A percentile compares a stretch with the other conserved stretches of the same genome.
These are phyloP conservation scores for Lichtheimia hyalospora DNA, from an alignment of 371 early-diverging fungal genomes.

Conservation along the genomic window DNA sequence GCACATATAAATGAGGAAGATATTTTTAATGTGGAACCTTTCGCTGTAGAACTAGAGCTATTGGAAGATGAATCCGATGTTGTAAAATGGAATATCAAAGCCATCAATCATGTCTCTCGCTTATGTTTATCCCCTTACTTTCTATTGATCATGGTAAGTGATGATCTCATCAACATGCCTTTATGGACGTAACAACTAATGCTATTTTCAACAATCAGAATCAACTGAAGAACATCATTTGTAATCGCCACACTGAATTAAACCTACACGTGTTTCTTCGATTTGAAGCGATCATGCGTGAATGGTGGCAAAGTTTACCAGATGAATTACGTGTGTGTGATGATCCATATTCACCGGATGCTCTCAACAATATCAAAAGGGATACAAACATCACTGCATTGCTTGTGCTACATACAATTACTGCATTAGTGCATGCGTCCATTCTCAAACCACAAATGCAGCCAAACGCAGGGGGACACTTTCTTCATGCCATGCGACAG, in stretches of 20 bases:
- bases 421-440: background rate
- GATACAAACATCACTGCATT: background rate
- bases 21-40: too few relatives aligned
- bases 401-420: background rate
- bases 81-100: too few relatives aligned
- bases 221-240: too few relatives aligned
- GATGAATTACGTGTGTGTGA: slow-evolving; percentile 1
- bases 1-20: too few relatives aligned
- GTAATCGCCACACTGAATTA: background rate
- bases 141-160: too few relatives aligned
- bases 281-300: background rate
- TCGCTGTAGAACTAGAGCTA: too few relatives aligned
- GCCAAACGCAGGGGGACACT: background rate
- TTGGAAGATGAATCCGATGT: too few relatives aligned
- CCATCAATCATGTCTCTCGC: too few relatives aligned
- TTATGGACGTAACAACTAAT: too few relatives aligned
- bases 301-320: slow-evolving; percentile 8
- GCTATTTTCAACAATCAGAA: too few relatives aligned
- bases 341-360: slow-evolving; percentile 1
- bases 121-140: too few relatives aligned
- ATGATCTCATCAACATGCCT: too few relatives aligned
- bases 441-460: slow-evolving; percentile 1
- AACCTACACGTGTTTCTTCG: slow-evolving; percentile 1
- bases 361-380: background rate
- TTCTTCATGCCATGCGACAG: background rate